Evolutionary conservation across 176 grass and related monocot genomes (phyloP).

Genomic region (Carex kokanica): DNA sequence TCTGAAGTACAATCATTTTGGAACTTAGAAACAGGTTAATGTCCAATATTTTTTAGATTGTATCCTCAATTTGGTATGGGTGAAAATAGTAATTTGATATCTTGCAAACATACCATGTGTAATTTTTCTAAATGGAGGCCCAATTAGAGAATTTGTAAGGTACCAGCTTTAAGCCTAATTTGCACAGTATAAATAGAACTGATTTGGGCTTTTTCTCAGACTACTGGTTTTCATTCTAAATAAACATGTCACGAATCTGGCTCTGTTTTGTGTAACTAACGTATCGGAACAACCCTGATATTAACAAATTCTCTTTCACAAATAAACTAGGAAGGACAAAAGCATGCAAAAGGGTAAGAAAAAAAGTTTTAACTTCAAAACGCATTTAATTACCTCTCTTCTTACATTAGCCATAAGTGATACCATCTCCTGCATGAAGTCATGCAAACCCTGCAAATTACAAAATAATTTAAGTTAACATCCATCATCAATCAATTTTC

Average conservation of each 20-base stretch:
- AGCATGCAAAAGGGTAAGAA: not conserved
- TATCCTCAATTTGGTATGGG: not conserved
- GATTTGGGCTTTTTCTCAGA: not conserved
- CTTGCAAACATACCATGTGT: not conserved
- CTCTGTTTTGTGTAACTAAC: not conserved
- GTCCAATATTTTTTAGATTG: not conserved
- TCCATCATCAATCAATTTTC: not conserved
- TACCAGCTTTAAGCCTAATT: not conserved
- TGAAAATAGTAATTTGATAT: not conserved
- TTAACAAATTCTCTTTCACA: too few relatives aligned
- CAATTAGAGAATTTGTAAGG: not conserved
- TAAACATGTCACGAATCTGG: not conserved
- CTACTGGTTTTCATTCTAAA: not conserved
- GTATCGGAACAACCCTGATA: not conserved
- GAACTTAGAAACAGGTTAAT: not conserved
- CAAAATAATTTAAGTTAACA: not conserved
- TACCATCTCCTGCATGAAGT: constrained; percentile 84
- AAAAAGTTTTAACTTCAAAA: too few relatives aligned
- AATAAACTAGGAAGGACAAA: too few relatives aligned
- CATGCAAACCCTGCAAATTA: constrained; percentile 58
- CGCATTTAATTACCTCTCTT: constrained; percentile 42
- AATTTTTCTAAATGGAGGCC: not conserved
- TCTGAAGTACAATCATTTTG: not conserved
- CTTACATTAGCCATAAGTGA: constrained; percentile 70
- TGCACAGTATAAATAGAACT: not conserved